These are phyloP conservation scores for Colletotrichum spaethianum DNA, from an alignment of 2,329 filamentous ascomycete genomes.

Conservation along the genomic window DNA sequence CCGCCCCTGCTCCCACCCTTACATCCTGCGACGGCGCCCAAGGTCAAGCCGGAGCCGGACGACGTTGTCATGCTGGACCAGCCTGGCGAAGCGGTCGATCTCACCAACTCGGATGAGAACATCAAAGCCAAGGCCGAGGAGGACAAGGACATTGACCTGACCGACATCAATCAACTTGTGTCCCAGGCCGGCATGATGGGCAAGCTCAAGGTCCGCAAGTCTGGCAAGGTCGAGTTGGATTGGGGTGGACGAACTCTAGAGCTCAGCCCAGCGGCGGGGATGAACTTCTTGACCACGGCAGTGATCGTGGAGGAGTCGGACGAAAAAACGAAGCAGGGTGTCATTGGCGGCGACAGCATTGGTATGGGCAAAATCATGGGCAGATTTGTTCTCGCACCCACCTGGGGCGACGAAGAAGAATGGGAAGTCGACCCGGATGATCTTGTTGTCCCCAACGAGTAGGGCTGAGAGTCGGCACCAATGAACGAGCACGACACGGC, in stretches of 20 bases:
- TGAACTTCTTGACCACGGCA: slow-evolving; percentile 71
- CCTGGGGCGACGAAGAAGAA: slow-evolving; percentile 71
- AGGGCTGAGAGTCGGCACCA: neutral
- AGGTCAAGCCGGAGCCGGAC: slow-evolving; percentile 60
- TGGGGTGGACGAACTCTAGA: slow-evolving; percentile 73
- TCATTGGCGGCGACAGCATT: slow-evolving; percentile 65
- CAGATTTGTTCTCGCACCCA: slow-evolving; percentile 72
- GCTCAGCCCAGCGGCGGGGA: slow-evolving; percentile 65
- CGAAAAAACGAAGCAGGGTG: slow-evolving; percentile 60
- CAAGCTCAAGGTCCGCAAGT: slow-evolving; percentile 72
- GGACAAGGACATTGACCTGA: slow-evolving; percentile 48
- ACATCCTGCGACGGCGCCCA: slow-evolving; percentile 49
- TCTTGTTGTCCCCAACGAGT: slow-evolving; percentile 21
- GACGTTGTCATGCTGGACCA: slow-evolving; percentile 56
- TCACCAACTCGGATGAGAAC: slow-evolving; percentile 52
- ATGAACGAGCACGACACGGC: neutral
- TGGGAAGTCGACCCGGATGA: slow-evolving; percentile 63
- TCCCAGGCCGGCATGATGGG: slow-evolving; percentile 72
- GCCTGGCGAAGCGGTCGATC: slow-evolving; percentile 55
- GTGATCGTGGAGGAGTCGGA: slow-evolving; percentile 72
- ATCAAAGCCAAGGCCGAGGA: slow-evolving; percentile 43
- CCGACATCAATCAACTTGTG: slow-evolving; percentile 55
- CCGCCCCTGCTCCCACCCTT: slow-evolving; percentile 73
- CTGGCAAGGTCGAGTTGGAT: slow-evolving; percentile 73
- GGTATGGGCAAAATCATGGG: slow-evolving; percentile 76